Percentiles rank a stretch among this genome's conserved stretches.
Evolutionary conservation across 352 stramenopile species (phyloP).

Genomic region (Peronospora belbahrii): DNA sequence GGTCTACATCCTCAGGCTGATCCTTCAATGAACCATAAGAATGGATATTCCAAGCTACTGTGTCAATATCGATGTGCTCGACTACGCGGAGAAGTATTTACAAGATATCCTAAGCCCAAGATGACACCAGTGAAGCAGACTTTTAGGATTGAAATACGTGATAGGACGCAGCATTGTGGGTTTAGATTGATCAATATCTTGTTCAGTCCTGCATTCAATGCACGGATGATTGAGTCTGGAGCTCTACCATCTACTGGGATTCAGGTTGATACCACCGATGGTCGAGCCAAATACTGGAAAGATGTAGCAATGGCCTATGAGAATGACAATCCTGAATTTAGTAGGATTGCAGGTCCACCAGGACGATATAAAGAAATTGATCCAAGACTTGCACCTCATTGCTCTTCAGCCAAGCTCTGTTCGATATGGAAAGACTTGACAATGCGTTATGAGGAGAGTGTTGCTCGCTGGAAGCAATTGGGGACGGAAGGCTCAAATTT

Average conservation of each 20-base stretch:
- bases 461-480: constrained; percentile 14
- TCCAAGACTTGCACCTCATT: not conserved
- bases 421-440: constrained; percentile 10
- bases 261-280: not conserved
- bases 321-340: constrained; percentile 1
- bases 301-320: constrained; percentile 7
- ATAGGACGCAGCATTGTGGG: constrained; percentile 12
- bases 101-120: constrained; percentile 1
- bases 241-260: constrained; percentile 9
- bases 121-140: not conserved
- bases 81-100: constrained; percentile 3
- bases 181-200: constrained; percentile 13
- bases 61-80: constrained; percentile 7
- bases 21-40: constrained; percentile 6
- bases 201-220: constrained; percentile 8
- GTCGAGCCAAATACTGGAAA: constrained; percentile 10
- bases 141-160: not conserved
- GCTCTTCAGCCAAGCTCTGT: constrained; percentile 5
- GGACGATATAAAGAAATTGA: constrained; percentile 14
- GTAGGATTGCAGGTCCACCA: constrained; percentile 3
- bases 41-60: constrained; percentile 10
- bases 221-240: constrained; percentile 7
- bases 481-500: constrained; percentile 4
- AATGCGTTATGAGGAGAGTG: constrained; percentile 4
- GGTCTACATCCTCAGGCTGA: constrained; percentile 12